Base-by-base conservation (phyloP, 768 basidiomycete genomes). In the Panaeolus cyanescens region DNA sequence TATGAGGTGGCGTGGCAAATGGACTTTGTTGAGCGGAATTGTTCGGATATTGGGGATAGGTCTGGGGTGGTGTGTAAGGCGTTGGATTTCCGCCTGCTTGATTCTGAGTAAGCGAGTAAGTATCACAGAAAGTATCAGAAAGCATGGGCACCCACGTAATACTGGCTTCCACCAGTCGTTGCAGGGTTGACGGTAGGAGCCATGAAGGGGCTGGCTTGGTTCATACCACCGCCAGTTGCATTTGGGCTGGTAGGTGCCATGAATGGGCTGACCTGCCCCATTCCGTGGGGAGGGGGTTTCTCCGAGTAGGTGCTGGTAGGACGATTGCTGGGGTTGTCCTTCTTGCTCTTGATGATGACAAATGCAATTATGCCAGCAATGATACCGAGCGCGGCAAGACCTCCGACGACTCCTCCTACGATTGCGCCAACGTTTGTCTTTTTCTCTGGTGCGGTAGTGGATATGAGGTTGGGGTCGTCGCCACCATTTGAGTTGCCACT, bases 351-450 rank as follows among this genome's bases (percentile, higher is more conserved):
- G 31, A 56, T 2, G 0, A 63, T n/a, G 36, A 60, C 25, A 17
- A 59, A 63, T 1, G 55, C 20, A 15, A 69, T 57, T 5, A 71
- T 59, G 0, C 70, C 80, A 4, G 66, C 78, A 12, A 87, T 71
- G 40, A 82, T 62, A 7, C 77, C 80, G 22, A 84, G 59, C 17
- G 70, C 77, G 30, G 84, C 76, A 1, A 89, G 60, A 15, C 82
- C 85, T 1, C 85, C 85, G 5, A 87, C 77, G 5, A 84, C 83
- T 13, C 89, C 88, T 37, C 88, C 88, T 0, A 83, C 85, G 36
- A 89, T 88, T n/a, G 69, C 69, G 20, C 66, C 64, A 31, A 66
- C 61, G 32, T 68, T 61, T 0, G 67, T 57, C 30, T 65, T 68
- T 30, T 62, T 31, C 8, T 54, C 45, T 1, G 25, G 4, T 28